These are phyloP conservation scores for Effrenium voratum DNA, from an alignment of 73 alveolate genomes.

Conservation along the genomic window DNA sequence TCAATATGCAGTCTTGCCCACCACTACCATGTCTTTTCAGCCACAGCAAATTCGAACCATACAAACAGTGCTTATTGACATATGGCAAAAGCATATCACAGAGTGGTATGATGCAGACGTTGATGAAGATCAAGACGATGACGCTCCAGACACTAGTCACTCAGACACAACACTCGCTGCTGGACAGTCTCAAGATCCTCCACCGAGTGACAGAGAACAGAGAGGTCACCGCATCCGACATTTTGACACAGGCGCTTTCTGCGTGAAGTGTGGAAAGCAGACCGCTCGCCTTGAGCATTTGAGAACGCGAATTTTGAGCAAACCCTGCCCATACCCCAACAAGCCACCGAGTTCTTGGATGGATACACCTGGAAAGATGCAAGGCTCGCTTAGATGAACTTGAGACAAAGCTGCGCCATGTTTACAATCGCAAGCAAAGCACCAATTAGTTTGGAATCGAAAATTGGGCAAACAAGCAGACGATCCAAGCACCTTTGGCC, in stretches of 20 bases:
- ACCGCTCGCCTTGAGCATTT: background rate
- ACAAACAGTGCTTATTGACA: background rate
- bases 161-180: background rate
- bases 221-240: background rate
- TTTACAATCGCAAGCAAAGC: background rate
- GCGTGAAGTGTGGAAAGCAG: background rate
- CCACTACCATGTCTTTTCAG: background rate
- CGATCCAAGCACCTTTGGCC: background rate
- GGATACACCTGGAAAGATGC: background rate
- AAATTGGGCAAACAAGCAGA: background rate
- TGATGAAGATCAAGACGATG: background rate
- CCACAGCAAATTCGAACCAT: background rate
- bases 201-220: background rate
- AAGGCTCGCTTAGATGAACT: background rate
- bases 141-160: background rate
- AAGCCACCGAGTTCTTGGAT: background rate
- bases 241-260: slow-evolving; percentile 10
- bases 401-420: background rate
- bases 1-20: slow-evolving; percentile 24
- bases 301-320: background rate
- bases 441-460: background rate
- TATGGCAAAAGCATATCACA: slow-evolving; percentile 7
- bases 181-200: too few species aligned
- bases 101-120: slow-evolving; percentile 24
- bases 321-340: background rate